phyloP scores from a whole-genome alignment of 2,329 filamentous ascomycete species.

The Xylaria hypoxylon region DNA sequence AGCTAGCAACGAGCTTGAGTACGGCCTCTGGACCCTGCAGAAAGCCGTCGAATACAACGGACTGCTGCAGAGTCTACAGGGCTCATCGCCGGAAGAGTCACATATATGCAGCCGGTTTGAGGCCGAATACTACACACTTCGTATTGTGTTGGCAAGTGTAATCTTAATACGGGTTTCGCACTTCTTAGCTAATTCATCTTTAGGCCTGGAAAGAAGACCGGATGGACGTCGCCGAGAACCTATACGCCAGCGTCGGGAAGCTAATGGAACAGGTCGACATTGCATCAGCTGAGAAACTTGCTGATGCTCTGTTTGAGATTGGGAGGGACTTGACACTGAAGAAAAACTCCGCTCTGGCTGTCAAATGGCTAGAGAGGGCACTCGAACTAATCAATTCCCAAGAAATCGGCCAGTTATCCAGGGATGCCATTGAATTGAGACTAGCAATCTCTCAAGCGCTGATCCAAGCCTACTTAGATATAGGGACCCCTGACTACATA shows the following conservation, averaged over 20 bases:
- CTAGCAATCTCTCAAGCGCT: constrained; percentile 74
- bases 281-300: constrained; percentile 68
- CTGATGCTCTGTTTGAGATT: constrained; percentile 78
- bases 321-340: constrained; percentile 69
- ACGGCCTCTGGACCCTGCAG: constrained; percentile 72
- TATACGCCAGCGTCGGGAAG: constrained; percentile 72
- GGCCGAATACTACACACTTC: constrained; percentile 73
- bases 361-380: constrained; percentile 80
- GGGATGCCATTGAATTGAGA: constrained; percentile 72
- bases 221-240: constrained; percentile 80
- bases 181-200: constrained; percentile 29
- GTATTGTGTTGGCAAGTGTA: constrained; percentile 71
- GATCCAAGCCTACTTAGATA: constrained; percentile 66
- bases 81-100: constrained; percentile 49
- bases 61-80: constrained; percentile 50
- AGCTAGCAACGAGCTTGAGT: constrained; percentile 66
- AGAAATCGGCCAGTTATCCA: constrained; percentile 66
- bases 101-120: constrained; percentile 56
- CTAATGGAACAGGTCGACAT: constrained; percentile 58
- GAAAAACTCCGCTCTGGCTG: constrained; percentile 65
- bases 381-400: constrained; percentile 68
- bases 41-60: constrained; percentile 70
- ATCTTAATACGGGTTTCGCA: constrained; percentile 29
- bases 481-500: constrained; percentile 57
- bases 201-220: constrained; percentile 81